Base-by-base conservation (phyloP, 805 yeast genomes). In the Metschnikowia picachoensis region DNA sequence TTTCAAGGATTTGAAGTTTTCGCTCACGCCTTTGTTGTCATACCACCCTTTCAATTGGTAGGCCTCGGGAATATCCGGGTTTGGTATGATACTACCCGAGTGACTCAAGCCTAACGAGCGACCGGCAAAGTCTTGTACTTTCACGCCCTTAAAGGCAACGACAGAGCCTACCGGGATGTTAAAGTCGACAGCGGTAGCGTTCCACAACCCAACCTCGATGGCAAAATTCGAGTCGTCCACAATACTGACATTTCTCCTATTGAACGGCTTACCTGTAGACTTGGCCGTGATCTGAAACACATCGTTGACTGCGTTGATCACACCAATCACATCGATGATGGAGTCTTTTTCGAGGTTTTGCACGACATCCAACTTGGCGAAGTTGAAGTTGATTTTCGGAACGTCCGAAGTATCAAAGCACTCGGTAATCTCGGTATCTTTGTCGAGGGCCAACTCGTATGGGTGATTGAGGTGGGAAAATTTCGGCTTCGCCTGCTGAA, bases 1-100 rank as follows among this genome's bases (percentile, higher is more conserved):
- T 59, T 79, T 82, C 61, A 88, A 65, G 10, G 82, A 70, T 55
- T 79, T 78, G 70, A 87, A 90, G 34, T 64, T 67, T 46, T 80
- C 81, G 44, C 72, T 67, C 17, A 76, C 74, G 34, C 97, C 97
- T 55, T 78, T 81, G 35, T 85, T 78, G 60, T 89, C 96, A 60
- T 82, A 94, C 99, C 99, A 94, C 7, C 98, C 98, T 65, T 89
- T 88, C 56, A 94, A 76, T 44, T 80, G 76, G 64, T 82, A 89
- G 4, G 97, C 92, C 63, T 89, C 97, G 15, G 87, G 83, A 17
- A 87, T 78, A 60, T 91, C 97, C 2, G 99, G 99, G 59, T 88
- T 87, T 11, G 87, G 76, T 32, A 82, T 65, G 52, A 94, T 68
- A 1, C 87, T 77, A 16, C 96, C 90, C 10, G 87, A 77, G 50